Base-by-base conservation (phyloP, 441 rosid genomes). In the Euphorbia corollata region DNA sequence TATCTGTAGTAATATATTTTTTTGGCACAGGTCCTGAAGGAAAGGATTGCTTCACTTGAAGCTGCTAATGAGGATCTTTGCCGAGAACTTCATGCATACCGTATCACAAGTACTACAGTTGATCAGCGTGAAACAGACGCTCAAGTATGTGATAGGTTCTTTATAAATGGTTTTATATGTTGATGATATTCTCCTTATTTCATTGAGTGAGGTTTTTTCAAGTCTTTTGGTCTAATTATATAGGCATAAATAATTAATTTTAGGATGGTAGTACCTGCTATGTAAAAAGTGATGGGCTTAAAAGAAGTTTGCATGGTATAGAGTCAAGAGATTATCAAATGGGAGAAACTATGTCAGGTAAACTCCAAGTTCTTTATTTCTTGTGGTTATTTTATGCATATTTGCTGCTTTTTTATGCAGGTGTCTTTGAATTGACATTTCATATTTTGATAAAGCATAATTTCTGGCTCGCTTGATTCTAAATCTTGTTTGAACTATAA, bases 1-100 rank as follows among this genome's bases (percentile, higher is more conserved):
- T 10, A 27, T 64, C 61, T 63, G 61, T 51, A 55, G 63, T 64
- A 32, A 59, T 69, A 36, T 68, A 23, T 48, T 70, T 64, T 48
- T 70, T 64, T 22, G 65, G 38, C 18, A 16, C 36, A 95, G 99
- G 85, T 80, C 71, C 89, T 95, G 61, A 92, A 87, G 80, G 95
- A 90, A 78, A 83, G 89, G 73, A 87, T 92, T 77, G 87, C 86
- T 74, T 84, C 90, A 83, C 97, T 95, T 73, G 99, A 95, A 83
- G 88, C 89, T 74, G 83, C 90, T 48, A 95, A 95, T 69, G 91
- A 87, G 76, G 87, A 87, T 64, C 98, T 95, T 67, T 86, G 89
- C 68, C 92, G 88, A 22, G 86, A 95, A 81, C 99, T 95, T 74
- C 91, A 88, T 56, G 91, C 81, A 61, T 87, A 85, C 73, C 85